phyloP scores from a whole-genome alignment of 129 eudicot genomes.

The Artemisia tridentata region DNA sequence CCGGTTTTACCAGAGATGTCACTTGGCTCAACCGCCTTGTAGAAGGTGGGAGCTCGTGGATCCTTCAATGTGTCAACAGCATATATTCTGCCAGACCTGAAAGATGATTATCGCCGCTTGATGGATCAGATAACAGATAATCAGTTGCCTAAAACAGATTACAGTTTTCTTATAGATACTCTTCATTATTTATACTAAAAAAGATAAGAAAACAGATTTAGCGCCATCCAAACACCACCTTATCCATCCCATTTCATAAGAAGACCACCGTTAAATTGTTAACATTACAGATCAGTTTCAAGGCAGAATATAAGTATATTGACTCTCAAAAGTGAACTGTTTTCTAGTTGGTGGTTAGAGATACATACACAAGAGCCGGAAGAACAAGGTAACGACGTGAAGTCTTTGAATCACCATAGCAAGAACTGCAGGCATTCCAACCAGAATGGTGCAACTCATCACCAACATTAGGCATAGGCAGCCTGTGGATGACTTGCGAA shows the following conservation, averaged over 20 bases:
- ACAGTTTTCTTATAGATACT: background rate
- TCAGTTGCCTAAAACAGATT: too few species aligned
- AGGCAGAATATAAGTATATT: background rate
- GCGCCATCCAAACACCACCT: background rate
- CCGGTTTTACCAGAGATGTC: too few species aligned
- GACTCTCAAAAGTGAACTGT: background rate
- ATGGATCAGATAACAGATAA: too few species aligned
- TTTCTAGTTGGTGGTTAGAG: conserved; percentile 6
- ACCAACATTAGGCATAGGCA: conserved; percentile 84
- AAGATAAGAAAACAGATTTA: too few species aligned
- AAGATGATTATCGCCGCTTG: too few species aligned
- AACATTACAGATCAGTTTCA: background rate
- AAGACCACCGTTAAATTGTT: too few species aligned
- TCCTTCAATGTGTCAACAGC: too few species aligned
- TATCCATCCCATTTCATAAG: background rate
- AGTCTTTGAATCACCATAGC: conserved; percentile 73
- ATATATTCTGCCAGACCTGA: too few species aligned
- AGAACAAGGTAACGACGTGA: conserved; percentile 83
- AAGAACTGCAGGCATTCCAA: conserved; percentile 98
- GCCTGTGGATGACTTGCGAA: conserved; percentile 84
- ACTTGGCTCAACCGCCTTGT: too few species aligned
- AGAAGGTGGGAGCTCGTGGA: too few species aligned
- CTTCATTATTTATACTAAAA: background rate
- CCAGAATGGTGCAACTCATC: conserved; percentile 97
- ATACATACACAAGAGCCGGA: conserved; percentile 76